Percentiles rank a stretch among this genome's conserved stretches.
Evolutionary conservation across 192 early-diverging fungal species (phyloP).

Genomic region (Backusella sp.): DNA sequence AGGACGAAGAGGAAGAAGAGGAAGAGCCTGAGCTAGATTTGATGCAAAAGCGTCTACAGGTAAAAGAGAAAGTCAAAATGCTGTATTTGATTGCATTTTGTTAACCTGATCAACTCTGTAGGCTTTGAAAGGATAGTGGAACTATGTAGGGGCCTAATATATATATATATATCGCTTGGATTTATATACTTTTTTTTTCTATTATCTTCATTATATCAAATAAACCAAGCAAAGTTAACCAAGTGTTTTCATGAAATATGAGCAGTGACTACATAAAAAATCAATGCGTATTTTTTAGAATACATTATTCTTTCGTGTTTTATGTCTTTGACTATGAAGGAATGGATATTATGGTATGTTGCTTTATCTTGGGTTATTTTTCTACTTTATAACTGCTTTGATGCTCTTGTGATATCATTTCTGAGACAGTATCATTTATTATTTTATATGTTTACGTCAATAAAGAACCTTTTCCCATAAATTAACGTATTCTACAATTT

Average conservation of each 20-base stretch:
- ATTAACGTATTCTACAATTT: neutral
- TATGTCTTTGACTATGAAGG: neutral
- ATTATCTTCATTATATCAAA: neutral
- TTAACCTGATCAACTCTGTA: neutral
- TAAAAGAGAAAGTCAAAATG: conserved; percentile 47
- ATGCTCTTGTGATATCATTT: neutral
- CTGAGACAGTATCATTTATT: neutral
- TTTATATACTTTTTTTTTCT: neutral
- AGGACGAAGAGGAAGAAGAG: conserved; percentile 59
- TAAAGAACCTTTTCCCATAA: neutral
- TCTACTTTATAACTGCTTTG: neutral
- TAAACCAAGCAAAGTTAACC: neutral
- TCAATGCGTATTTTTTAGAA: neutral
- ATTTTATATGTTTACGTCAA: neutral
- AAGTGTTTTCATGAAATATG: neutral
- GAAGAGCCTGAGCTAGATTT: conserved; percentile 75
- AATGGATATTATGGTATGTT: too few species aligned
- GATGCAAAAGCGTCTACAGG: conserved; percentile 86
- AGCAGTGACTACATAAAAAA: neutral
- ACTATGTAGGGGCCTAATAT: neutral
- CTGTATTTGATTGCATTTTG: neutral
- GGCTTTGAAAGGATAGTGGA: conserved; percentile 33
- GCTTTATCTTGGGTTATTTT: too few species aligned
- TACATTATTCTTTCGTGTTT: too few species aligned
- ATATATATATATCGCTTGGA: neutral